Percentiles rank a stretch among this genome's conserved stretches.
These are phyloP conservation scores for Chytriomyces hyalinus DNA, from an alignment of 192 early-diverging fungal species.

Conservation along the genomic window DNA sequence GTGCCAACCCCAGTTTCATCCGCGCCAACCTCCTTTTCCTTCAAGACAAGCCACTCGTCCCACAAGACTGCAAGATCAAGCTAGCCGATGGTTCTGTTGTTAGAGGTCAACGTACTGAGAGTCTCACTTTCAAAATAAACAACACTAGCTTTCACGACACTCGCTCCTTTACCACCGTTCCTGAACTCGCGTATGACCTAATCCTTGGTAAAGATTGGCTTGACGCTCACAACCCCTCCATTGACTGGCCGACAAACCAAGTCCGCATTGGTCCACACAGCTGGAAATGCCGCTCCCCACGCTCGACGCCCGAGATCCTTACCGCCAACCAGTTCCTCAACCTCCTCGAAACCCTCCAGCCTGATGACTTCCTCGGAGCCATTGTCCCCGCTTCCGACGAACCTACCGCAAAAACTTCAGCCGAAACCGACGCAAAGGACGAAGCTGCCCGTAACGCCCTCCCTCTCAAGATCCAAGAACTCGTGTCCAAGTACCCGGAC, in stretches of 20 bases:
- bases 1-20: conserved; percentile 14
- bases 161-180: too few species aligned
- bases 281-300: too few species aligned
- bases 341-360: too few species aligned
- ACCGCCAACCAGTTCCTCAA: background rate
- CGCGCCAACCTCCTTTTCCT: background rate
- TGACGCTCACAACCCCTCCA: too few species aligned
- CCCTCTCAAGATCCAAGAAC: background rate
- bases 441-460: background rate
- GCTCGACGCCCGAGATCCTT: background rate
- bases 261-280: too few species aligned
- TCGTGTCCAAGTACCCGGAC: too few species aligned
- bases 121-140: too few species aligned
- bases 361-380: background rate
- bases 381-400: background rate
- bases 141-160: too few species aligned
- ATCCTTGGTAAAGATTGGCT: too few species aligned
- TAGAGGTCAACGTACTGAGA: background rate
- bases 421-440: background rate
- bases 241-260: too few species aligned
- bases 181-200: too few species aligned
- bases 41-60: background rate
- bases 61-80: background rate
- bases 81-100: background rate
- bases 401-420: too few species aligned